Evolutionary conservation across 441 rosid species (phyloP), one percentile per base, ranked within the genome.

Genomic region (Erodium moschatum): DNA sequence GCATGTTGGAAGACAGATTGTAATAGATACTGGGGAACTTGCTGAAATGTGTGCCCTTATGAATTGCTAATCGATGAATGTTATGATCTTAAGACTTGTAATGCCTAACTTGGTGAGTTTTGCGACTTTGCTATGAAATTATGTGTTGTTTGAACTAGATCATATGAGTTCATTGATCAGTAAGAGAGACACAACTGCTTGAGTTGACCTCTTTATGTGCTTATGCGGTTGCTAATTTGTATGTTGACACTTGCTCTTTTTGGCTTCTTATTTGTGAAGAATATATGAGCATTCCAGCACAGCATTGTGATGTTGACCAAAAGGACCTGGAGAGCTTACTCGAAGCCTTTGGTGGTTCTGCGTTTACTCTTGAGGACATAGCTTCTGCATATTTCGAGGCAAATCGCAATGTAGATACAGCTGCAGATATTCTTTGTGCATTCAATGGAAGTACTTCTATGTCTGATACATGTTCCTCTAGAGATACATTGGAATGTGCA

Each of bases 361-460:
- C 69, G 35, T 80, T 80, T 69, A 72, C 87, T 54, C 81, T 79
- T 48, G 83, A 86, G 73, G 85, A 81, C 71, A 80, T 84, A 62
- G 73, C 80, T 69, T 46, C 79, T 76, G 85, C 83, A 29, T 86
- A 73, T 77, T 67, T 64, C 56, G 76, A 79, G 73, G 76, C 84
- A 10, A 75, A 76, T 42, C 72, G 71, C 38, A 73, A 83, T 70
- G 69, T 75, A 42, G 67, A 79, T 67, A 67, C 67, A 31, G 80
- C 88, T 69, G 81, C 76, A 20, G 83, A 84, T 70, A 78, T 77
- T 77, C 88, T 86, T 21, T 75, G 67, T 79, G 73, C 78, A 48
- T 71, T 72, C 80, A 62, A 76, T 15, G 80, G 73, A 50, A 73
- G 65, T 35, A 56, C 35, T 18, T 72, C 60, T 33, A 48, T 31